Conservation (phyloP, 768 basidiomycete species). For the Phylloporus sp. region DNA sequence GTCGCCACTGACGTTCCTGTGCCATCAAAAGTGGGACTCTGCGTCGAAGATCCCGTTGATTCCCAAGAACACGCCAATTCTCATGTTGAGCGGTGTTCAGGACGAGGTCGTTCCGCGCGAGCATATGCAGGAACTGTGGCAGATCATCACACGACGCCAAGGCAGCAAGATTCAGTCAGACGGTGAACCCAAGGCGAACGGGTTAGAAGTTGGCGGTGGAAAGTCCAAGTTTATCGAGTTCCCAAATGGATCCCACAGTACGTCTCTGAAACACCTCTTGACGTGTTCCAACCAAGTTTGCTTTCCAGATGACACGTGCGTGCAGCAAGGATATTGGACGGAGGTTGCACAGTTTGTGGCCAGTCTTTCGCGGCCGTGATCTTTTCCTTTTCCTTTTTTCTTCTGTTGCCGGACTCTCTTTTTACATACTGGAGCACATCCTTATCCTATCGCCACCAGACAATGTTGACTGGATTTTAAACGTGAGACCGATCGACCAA, state of each 20-base stretch:
- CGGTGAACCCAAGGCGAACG: conserved; percentile 28
- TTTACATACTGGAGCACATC: background rate
- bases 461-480: background rate
- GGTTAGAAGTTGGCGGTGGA: conserved; percentile 46
- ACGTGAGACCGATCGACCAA: background rate
- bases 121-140: conserved; percentile 65
- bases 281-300: background rate
- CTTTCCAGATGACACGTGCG: conserved; percentile 49
- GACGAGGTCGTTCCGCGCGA: conserved; percentile 52
- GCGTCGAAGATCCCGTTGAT: conserved; percentile 58
- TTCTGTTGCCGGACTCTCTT: background rate
- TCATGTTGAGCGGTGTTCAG: conserved; percentile 70
- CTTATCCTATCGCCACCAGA: background rate
- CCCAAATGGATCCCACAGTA: conserved; percentile 51
- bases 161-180: conserved; percentile 28
- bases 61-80: conserved; percentile 61
- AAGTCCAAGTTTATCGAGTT: conserved; percentile 55
- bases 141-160: conserved; percentile 47
- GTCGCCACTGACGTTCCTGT: conserved; percentile 68
- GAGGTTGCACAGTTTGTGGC: conserved; percentile 47
- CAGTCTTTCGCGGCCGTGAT: conserved; percentile 17
- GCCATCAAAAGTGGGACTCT: conserved; percentile 88
- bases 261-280: conserved; percentile 9
- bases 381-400: background rate
- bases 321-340: conserved; percentile 51